phyloP scores from a whole-genome alignment of 1,139 yeast genomes.

The Keqinozyma sinolaborantium region DNA sequence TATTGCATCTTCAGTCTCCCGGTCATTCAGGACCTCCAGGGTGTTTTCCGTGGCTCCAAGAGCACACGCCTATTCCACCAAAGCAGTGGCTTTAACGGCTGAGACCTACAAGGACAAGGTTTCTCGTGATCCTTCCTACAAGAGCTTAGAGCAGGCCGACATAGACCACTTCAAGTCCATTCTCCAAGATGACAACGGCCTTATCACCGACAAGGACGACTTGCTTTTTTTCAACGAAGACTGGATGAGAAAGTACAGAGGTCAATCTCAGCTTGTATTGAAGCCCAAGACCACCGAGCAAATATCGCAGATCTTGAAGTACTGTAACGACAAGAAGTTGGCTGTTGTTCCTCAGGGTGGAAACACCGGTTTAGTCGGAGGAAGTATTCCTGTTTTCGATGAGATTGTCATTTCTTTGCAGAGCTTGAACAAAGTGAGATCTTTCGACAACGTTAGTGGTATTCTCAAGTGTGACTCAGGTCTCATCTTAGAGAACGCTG shows the following conservation, averaged over 20 bases:
- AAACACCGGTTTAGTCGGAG: conserved; percentile 95
- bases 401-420: conserved; percentile 75
- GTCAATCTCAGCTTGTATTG: conserved; percentile 77
- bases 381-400: conserved; percentile 89
- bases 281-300: conserved; percentile 85
- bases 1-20: no score
- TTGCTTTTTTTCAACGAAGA: conserved; percentile 79
- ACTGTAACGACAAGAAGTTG: conserved; percentile 72
- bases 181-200: conserved; percentile 41
- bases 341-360: conserved; percentile 98
- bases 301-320: conserved; percentile 70
- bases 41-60: background rate
- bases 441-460: conserved; percentile 81
- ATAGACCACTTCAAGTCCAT: conserved; percentile 59
- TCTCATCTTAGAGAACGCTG: conserved; percentile 82
- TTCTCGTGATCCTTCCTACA: conserved; percentile 41
- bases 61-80: conserved; percentile 22
- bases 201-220: conserved; percentile 57
- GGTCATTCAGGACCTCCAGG: no score
- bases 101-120: conserved; percentile 59
- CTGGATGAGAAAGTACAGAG: conserved; percentile 94
- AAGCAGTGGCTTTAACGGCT: conserved; percentile 55
- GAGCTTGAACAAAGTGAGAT: conserved; percentile 72
- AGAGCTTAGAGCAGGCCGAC: conserved; percentile 52
- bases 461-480: conserved; percentile 90